A percentile compares a stretch with the other conserved stretches of the same genome.
phyloP scores from a whole-genome alignment of 805 yeast species.

The Limtongozyma cylindracea region DNA sequence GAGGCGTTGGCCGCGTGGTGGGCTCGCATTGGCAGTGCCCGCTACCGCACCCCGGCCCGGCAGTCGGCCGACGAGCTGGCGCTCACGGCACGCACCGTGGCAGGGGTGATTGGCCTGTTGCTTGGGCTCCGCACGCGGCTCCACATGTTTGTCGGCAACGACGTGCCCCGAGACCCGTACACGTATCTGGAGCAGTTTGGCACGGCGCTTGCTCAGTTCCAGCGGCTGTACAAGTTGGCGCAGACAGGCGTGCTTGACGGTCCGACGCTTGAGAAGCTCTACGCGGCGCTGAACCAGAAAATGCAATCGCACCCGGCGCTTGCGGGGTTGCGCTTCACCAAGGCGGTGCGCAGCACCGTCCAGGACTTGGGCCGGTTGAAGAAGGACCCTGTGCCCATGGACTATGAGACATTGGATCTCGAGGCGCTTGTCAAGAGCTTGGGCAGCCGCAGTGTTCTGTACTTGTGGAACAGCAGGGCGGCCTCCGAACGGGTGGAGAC shows the following conservation, averaged over 20 bases:
- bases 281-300: slow-evolving; percentile 10
- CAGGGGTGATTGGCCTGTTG: slow-evolving; percentile 61
- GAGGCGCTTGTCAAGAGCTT: slow-evolving; percentile 9
- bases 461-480: too few species aligned
- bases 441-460: too few species aligned
- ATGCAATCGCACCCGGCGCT: slow-evolving; percentile 7
- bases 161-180: slow-evolving; percentile 63
- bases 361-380: slow-evolving; percentile 5
- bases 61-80: slow-evolving; percentile 21
- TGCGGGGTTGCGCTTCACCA: too few species aligned
- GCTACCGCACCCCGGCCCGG: slow-evolving; percentile 11
- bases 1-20: slow-evolving; percentile 63
- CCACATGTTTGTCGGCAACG: slow-evolving; percentile 10
- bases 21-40: slow-evolving; percentile 38
- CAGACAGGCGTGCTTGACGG: slow-evolving; percentile 28
- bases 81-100: slow-evolving; percentile 40
- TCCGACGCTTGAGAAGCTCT: slow-evolving; percentile 17
- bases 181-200: slow-evolving; percentile 49
- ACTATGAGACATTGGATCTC: slow-evolving; percentile 15
- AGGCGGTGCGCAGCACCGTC: slow-evolving; percentile 1
- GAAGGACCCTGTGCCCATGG: slow-evolving; percentile 10
- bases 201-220: slow-evolving; percentile 49
- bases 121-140: slow-evolving; percentile 44
- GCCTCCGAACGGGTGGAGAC: too few species aligned
- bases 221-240: slow-evolving; percentile 34